Evolutionary conservation across 2,329 filamentous ascomycete genomes (phyloP), one percentile per base, ranked within the genome.

Genomic region (Trichoderma atroviride): DNA sequence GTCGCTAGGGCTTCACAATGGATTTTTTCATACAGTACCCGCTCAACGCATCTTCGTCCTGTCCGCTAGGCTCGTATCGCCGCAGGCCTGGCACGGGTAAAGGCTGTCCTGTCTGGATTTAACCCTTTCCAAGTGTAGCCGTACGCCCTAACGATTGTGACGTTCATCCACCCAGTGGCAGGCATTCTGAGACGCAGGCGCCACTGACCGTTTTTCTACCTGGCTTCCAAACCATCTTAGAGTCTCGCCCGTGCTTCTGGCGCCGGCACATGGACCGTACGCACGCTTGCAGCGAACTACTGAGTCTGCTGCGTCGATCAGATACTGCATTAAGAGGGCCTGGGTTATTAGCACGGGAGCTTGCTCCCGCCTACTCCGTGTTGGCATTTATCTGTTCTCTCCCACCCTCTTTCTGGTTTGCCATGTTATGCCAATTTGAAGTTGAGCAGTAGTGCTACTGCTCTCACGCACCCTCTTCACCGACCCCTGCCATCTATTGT

Each of bases 201-300:
- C 55, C 50, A 55, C 64, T 33, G 31, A 35, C 64, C 55, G 40
- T 47, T 58, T 52, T 33, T 59, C 64, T 27, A 50, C 40, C 22
- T 52, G 50, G 55, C 43, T 67, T 59, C 64, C 40, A 59, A 59
- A 27, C 29, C 55, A 50, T 52, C 37, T 50, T 67, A n/a, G 40
- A 59, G 40, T 58, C 55, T 67, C 64, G 53, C 53, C 64, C 63
- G n/a, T 66, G 63, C 64, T 59, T 67, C 64, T 59, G 64, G 55
- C 40, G 40, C 64, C 55, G 55, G 64, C 55, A 67, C 40, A 59
- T 58, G 64, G 64, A 50, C 55, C 55, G 64, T 67, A 35, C 37
- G 53, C 61, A 35, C 37, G 53, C 61, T 59, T 59, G 40, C 22
- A 56, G 55, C 64, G 55, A 67, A 50, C 55, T 59, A 67, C 55